Evolutionary conservation across 148 eudicot species (phyloP), one percentile per base, ranked within the genome.

Genomic region (Suaeda aralocaspica): DNA sequence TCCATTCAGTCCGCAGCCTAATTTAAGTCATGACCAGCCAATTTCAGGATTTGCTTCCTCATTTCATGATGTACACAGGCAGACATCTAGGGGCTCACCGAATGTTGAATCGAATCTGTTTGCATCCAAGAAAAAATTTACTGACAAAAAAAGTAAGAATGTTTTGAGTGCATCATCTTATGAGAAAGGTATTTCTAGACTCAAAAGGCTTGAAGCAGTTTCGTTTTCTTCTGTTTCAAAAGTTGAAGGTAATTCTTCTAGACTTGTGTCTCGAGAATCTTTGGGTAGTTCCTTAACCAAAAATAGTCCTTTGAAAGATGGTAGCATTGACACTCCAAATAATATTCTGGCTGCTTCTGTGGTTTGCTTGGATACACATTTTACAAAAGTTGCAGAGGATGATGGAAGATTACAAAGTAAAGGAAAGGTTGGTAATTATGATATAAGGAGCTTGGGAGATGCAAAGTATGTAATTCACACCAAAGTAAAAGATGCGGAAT

Each of bases 141-240:
- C 39, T 70, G 48, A 51, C 12, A 70, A 73, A 75, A 76, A 64
- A 74, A 67, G 70, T 18, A 77, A 68, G 59, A 51, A 52, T 75
- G 63, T 57, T 33, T 51, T 22, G 61, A 83, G 79, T 69, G 53
- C 77, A 59, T 73, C 77, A 39, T 41, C 48, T 59, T 69, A 69
- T 74, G 74, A 55, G 44, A 80, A 80, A 74, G 50, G 81, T 64
- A 59, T 41, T 45, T 80, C 86, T 36, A 71, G 83, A 63, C 62
- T 77, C 36, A 70, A 74, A 71, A 51, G 72, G 79, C 77, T 74
- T 66, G 80, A 77, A 58, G 36, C 66, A 63, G 64, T 70, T 66
- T 83, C 95, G 10, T 80, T 83, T 64, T 70, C 85, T 76, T 79
- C 88, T 72, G 64, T 76, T 65, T 77, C 85, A 22, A 83, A 81